phyloP scores from a whole-genome alignment of 768 basidiomycete genomes.

The Gymnopilus junonius region DNA sequence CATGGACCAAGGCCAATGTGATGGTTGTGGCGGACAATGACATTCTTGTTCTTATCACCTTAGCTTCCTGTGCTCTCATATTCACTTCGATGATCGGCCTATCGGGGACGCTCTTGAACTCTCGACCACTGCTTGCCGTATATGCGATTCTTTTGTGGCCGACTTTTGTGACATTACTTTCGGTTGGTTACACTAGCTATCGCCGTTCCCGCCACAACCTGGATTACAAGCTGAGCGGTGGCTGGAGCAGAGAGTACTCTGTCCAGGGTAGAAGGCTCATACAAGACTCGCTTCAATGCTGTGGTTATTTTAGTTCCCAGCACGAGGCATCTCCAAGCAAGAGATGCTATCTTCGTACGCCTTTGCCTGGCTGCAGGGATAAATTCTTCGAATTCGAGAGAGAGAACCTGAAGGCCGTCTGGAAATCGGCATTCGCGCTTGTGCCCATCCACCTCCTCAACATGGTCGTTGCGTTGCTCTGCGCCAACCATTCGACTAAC shows the following conservation, averaged over 20 bases:
- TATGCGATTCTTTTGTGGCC: conserved; percentile 76
- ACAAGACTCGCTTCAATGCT: conserved; percentile 67
- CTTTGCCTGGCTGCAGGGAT: conserved; percentile 71
- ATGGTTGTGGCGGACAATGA: conserved; percentile 64
- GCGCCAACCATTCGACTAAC: conserved; percentile 67
- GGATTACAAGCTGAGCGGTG: conserved; percentile 66
- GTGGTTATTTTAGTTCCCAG: conserved; percentile 64
- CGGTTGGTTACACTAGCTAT: conserved; percentile 69
- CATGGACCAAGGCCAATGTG: conserved; percentile 65
- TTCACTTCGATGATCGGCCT: conserved; percentile 64
- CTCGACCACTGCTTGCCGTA: conserved; percentile 66
- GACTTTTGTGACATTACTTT: conserved; percentile 55
- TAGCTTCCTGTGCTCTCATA: conserved; percentile 59
- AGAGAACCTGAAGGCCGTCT: conserved; percentile 47
- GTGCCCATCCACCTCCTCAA: conserved; percentile 65
- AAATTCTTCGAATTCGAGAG: conserved; percentile 59
- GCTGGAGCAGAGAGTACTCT: conserved; percentile 70
- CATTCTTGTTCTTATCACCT: conserved; percentile 56
- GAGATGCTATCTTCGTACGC: conserved; percentile 63
- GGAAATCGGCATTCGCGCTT: conserved; percentile 56
- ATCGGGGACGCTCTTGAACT: conserved; percentile 65
- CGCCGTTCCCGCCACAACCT: conserved; percentile 62
- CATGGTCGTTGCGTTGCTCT: conserved; percentile 62
- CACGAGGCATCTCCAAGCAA: conserved; percentile 63
- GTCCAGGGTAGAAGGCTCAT: conserved; percentile 55